Conservation (phyloP, 73 alveolate genomes). For the Effrenium voratum region DNA sequence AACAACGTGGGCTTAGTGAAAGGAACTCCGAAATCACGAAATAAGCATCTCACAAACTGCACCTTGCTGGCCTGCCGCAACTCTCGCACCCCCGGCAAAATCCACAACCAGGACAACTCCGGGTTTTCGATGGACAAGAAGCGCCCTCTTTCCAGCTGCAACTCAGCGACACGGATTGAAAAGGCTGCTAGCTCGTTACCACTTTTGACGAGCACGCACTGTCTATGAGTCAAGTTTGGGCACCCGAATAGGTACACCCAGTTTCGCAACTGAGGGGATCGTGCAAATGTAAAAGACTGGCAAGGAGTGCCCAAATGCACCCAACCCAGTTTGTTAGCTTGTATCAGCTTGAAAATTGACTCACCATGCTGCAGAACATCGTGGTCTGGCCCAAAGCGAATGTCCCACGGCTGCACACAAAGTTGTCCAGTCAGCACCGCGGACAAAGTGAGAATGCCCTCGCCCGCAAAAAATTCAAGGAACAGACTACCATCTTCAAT, state of each 20-base stretch:
- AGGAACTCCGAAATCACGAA: not conserved
- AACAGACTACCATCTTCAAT: not conserved
- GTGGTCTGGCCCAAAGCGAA: not conserved
- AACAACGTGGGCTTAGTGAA: slow-evolving; percentile 20
- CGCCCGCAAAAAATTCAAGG: not conserved
- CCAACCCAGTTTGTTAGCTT: not conserved
- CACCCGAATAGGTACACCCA: not conserved
- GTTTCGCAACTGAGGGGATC: not conserved
- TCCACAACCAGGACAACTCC: slow-evolving; percentile 17
- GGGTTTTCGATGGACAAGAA: slow-evolving; percentile 24
- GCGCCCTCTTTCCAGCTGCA: not conserved
- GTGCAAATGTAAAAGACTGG: not conserved
- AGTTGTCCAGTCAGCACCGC: not conserved
- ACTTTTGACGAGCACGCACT: not conserved
- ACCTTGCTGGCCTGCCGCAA: not conserved
- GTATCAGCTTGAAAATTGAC: not conserved
- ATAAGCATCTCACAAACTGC: not conserved
- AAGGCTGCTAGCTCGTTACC: not conserved
- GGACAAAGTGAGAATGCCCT: not conserved
- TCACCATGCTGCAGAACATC: not conserved
- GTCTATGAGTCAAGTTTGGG: not conserved
- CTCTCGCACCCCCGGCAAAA: not conserved
- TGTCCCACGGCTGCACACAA: not conserved
- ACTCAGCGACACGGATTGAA: not conserved
- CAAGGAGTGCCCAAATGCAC: slow-evolving; percentile 34